These are phyloP conservation scores for Barnettozyma salicaria DNA, from an alignment of 805 yeast genomes.

Conservation along the genomic window DNA sequence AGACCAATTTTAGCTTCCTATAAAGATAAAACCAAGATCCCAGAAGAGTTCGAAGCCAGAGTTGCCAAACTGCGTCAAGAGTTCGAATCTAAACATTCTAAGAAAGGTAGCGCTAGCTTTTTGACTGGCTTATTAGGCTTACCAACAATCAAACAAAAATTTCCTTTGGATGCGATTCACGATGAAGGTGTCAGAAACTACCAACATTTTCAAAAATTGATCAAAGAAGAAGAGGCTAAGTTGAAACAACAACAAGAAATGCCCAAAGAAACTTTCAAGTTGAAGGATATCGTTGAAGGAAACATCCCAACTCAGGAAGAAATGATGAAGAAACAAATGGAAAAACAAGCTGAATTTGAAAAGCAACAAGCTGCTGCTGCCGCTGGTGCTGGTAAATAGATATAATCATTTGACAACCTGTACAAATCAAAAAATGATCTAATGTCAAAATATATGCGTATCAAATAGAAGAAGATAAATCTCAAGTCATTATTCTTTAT, in stretches of 20 bases:
- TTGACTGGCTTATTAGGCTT: constrained; percentile 62
- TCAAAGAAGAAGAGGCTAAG: constrained; percentile 75
- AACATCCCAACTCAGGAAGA: constrained; percentile 77
- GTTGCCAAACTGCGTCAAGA: constrained; percentile 69
- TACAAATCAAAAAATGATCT: constrained; percentile 1
- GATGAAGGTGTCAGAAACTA: constrained; percentile 91
- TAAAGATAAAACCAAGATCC: constrained; percentile 56
- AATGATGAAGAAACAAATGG: constrained; percentile 37
- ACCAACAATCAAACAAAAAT: constrained; percentile 40
- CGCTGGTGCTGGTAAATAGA: constrained; percentile 4
- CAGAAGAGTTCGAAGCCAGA: constrained; percentile 75
- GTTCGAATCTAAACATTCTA: constrained; percentile 51
- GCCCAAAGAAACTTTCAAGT: constrained; percentile 76
- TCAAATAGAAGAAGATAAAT: no score
- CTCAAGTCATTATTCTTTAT: constrained; percentile 1
- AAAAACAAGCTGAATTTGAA: constrained; percentile 35
- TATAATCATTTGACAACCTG: neutral
- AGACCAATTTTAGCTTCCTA: constrained; percentile 81
- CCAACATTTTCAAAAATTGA: constrained; percentile 70
- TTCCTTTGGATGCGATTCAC: constrained; percentile 80
- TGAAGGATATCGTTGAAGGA: constrained; percentile 80
- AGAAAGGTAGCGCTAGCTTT: constrained; percentile 41
- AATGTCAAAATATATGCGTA: neutral
- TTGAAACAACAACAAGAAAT: constrained; percentile 61
- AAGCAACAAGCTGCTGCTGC: constrained; percentile 13